Evolutionary conservation across 2,329 filamentous ascomycete genomes (phyloP).

Genomic region (Neofusicoccum parvum): DNA sequence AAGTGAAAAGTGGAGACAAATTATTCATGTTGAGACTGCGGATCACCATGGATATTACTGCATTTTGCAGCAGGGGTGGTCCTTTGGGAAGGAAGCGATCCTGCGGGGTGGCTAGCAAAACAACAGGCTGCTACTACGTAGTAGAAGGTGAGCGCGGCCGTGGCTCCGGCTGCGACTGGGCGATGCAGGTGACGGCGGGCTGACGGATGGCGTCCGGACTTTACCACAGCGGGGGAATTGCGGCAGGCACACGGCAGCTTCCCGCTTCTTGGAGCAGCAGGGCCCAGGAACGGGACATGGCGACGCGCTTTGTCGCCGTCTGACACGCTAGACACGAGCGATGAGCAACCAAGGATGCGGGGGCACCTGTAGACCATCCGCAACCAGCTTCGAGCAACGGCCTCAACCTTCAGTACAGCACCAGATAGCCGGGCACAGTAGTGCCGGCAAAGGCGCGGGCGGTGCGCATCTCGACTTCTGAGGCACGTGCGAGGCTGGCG

Average conservation of each 20-base stretch:
- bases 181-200: background rate
- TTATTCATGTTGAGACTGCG: background rate
- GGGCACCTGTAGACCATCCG: background rate
- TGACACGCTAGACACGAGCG: background rate
- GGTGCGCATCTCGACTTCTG: background rate
- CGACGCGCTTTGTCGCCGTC: background rate
- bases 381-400: background rate
- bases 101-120: background rate
- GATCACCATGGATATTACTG: background rate
- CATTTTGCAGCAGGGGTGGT: background rate
- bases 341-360: background rate
- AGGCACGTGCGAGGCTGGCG: background rate
- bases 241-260: background rate
- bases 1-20: too few species aligned
- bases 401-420: background rate
- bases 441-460: background rate
- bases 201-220: background rate
- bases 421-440: background rate
- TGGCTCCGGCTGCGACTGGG: background rate
- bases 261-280: background rate
- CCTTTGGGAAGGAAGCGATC: background rate
- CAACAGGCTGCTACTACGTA: background rate
- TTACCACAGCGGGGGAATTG: background rate
- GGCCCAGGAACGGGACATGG: background rate
- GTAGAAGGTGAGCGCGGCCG: background rate